Evolutionary conservation across 2,329 filamentous ascomycete genomes (phyloP).

Genomic region (Colletotrichum tabaci): DNA sequence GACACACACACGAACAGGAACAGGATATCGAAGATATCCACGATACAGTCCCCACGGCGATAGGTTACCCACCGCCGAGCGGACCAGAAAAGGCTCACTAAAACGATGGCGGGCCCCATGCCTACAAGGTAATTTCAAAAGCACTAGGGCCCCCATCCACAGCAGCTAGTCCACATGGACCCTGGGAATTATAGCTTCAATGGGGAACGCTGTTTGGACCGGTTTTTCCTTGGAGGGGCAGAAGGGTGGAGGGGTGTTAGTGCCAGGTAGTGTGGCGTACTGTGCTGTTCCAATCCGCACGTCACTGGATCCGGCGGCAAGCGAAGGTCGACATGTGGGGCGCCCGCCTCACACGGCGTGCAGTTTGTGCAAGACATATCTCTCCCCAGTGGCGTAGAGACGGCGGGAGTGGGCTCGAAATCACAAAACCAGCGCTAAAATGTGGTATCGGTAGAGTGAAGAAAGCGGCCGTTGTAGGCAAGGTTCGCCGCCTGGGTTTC

Average conservation of each 20-base stretch:
- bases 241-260: too few relatives aligned
- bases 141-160: neutral
- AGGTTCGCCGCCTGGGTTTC: slow-evolving; percentile 24
- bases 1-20: neutral
- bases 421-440: too few relatives aligned
- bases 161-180: neutral
- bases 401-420: neutral
- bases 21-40: slow-evolving; percentile 4
- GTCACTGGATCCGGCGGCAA: neutral
- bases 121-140: slow-evolving; percentile 2
- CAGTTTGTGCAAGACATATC: slow-evolving; percentile 3
- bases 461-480: neutral
- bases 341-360: neutral
- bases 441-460: neutral
- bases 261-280: too few relatives aligned
- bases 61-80: neutral
- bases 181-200: slow-evolving; percentile 1
- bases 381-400: too few relatives aligned
- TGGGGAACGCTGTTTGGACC: neutral
- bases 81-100: neutral
- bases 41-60: neutral
- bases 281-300: neutral
- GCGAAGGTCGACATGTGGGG: neutral
- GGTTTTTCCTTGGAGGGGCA: neutral
- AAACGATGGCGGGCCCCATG: slow-evolving; percentile 9